Evolutionary conservation across 305 asterid genomes (phyloP).

Genomic region (Fraxinus paxiana): DNA sequence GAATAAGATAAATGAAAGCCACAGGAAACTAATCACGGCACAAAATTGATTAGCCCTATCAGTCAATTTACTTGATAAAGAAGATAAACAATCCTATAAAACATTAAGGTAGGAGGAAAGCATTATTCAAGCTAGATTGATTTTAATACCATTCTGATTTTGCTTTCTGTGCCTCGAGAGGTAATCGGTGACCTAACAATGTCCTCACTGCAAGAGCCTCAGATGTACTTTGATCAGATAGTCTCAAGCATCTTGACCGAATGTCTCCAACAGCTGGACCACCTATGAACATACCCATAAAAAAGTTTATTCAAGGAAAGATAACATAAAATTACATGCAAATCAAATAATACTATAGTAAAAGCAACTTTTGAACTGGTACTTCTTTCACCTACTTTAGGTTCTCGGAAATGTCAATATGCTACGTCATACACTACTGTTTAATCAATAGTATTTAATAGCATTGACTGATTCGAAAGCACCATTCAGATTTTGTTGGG

Average conservation of each 20-base stretch:
- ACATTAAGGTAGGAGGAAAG: constrained; percentile 10
- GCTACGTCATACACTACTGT: neutral
- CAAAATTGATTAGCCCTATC: neutral
- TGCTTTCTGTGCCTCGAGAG: constrained; percentile 70
- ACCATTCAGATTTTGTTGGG: neutral
- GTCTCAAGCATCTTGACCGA: constrained; percentile 87
- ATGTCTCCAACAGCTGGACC: constrained; percentile 99
- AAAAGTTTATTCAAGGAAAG: neutral
- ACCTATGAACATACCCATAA: constrained; percentile 44
- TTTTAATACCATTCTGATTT: constrained; percentile 72
- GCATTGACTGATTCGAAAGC: neutral
- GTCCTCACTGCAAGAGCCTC: constrained; percentile 91
- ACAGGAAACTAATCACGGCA: neutral
- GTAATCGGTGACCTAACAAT: constrained; percentile 84
- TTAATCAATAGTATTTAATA: constrained; percentile 6
- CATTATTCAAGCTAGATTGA: constrained; percentile 22
- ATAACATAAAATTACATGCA: constrained; percentile 5
- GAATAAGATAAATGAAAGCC: neutral
- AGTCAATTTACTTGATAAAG: neutral
- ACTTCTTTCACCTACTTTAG: constrained; percentile 1
- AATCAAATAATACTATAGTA: neutral
- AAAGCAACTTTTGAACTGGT: neutral
- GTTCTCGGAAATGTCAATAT: constrained; percentile 6
- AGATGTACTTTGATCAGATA: constrained; percentile 78
- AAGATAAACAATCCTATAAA: neutral